Conservation (phyloP, 2,329 filamentous ascomycete genomes). For the Xylariaceae sp. region DNA sequence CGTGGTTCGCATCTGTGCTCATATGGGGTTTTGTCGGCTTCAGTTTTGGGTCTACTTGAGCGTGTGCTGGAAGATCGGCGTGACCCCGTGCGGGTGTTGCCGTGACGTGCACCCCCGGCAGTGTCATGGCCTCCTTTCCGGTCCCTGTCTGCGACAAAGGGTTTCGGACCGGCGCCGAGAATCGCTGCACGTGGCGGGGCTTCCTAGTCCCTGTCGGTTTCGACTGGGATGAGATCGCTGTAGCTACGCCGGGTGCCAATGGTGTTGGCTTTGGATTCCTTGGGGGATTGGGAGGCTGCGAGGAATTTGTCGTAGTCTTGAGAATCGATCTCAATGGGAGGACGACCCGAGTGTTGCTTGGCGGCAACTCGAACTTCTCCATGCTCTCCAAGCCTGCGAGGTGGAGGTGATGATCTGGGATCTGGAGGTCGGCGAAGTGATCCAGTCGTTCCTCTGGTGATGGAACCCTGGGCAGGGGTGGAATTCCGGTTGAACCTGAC, state of each 20-base stretch:
- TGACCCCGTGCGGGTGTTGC: too few relatives aligned
- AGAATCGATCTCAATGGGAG: constrained; percentile 6
- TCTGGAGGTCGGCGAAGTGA: constrained; percentile 24
- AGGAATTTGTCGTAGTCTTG: constrained; percentile 10
- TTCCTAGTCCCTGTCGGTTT: constrained; percentile 28
- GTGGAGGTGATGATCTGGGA: constrained; percentile 26
- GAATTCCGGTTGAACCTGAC: constrained; percentile 10
- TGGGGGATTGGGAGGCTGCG: too few relatives aligned
- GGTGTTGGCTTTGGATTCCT: too few relatives aligned
- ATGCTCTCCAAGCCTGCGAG: constrained; percentile 13
- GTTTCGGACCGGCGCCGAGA: constrained; percentile 24
- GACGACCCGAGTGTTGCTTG: too few relatives aligned
- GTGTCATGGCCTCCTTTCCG: constrained; percentile 7
- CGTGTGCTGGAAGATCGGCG: background rate
- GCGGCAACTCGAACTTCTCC: too few relatives aligned
- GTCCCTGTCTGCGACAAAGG: constrained; percentile 12
- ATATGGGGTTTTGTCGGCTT: too few relatives aligned
- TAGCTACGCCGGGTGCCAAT: constrained; percentile 31
- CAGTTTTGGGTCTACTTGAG: background rate
- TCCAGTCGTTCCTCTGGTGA: constrained; percentile 5
- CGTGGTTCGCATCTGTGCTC: too few relatives aligned
- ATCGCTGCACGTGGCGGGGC: constrained; percentile 24
- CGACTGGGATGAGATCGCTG: constrained; percentile 36
- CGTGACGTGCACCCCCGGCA: constrained; percentile 7
- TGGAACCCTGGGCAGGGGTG: constrained; percentile 3